phyloP scores from a whole-genome alignment of 2,329 filamentous ascomycete species.

The Aspergillus aculeatinus region DNA sequence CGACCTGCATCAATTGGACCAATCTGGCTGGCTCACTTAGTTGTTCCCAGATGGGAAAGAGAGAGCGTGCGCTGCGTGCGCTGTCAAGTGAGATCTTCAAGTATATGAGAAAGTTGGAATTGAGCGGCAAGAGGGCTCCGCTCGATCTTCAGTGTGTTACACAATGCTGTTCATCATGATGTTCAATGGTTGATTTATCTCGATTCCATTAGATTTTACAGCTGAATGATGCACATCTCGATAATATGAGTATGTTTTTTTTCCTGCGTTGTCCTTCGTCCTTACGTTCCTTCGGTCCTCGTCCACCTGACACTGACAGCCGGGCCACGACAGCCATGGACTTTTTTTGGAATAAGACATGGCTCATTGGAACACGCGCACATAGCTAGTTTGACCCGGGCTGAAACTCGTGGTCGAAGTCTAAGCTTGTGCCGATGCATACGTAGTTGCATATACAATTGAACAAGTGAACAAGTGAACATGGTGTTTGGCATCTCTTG shows the following conservation, averaged over 20 bases:
- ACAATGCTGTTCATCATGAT: not conserved
- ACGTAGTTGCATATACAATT: too few species aligned
- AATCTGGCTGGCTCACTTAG: not conserved
- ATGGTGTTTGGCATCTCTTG: not conserved
- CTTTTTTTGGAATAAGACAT: not conserved
- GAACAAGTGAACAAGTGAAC: not conserved
- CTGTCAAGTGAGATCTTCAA: not conserved
- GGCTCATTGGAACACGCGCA: not conserved
- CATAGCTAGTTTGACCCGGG: not conserved
- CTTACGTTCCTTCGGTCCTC: not conserved
- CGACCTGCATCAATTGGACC: not conserved
- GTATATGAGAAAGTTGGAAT: not conserved
- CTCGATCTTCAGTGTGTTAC: not conserved
- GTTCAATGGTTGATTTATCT: not conserved
- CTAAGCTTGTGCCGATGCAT: not conserved
- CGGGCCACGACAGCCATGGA: too few species aligned
- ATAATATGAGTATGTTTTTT: too few species aligned
- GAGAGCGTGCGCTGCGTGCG: not conserved
- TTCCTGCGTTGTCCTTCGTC: not conserved
- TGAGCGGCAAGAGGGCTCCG: not conserved
- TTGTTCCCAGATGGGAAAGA: not conserved
- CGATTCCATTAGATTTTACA: not conserved
- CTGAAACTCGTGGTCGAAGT: conserved; percentile 7
- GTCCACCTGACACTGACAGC: not conserved
- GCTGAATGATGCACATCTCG: not conserved